These are phyloP conservation scores for Penicillium sp. DNA, from an alignment of 2,329 filamentous ascomycete genomes.

Conservation along the genomic window DNA sequence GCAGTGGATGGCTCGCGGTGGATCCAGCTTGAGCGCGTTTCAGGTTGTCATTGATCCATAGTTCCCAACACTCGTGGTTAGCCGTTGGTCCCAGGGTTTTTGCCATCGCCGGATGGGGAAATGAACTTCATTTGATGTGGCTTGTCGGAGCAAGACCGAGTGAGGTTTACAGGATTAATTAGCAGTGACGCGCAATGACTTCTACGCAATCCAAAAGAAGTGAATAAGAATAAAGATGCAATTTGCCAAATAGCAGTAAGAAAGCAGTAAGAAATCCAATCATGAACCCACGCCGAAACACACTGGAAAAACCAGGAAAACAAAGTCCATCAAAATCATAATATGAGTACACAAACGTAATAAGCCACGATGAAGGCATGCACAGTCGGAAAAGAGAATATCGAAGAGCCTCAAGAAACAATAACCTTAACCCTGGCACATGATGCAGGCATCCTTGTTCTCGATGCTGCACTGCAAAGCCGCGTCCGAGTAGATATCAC, in stretches of 20 bases:
- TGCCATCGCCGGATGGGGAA: constrained; percentile 3
- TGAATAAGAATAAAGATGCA: neutral
- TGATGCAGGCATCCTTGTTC: constrained; percentile 88
- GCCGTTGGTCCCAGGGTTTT: neutral
- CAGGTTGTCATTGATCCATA: neutral
- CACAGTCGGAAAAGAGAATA: constrained; percentile 16
- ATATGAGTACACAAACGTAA: constrained; percentile 30
- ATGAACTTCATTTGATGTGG: neutral
- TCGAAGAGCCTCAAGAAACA: constrained; percentile 9
- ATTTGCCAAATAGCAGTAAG: constrained; percentile 6
- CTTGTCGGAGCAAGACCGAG: neutral
- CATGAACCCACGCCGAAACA: constrained; percentile 14
- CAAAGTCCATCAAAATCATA: constrained; percentile 33
- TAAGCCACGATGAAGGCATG: constrained; percentile 5
- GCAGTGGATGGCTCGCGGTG: neutral
- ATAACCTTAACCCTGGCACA: constrained; percentile 81
- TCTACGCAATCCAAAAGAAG: neutral
- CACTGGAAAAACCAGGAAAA: constrained; percentile 11
- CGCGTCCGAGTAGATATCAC: constrained; percentile 92
- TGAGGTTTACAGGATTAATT: too few species aligned
- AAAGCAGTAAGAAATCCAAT: constrained; percentile 12
- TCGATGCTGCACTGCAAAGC: constrained; percentile 94
- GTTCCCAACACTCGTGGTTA: neutral
- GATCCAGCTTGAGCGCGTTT: neutral
- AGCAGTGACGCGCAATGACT: too few species aligned